Evolutionary conservation across 345 rosid genomes (phyloP).

Genomic region (Moricandia arvensis): DNA sequence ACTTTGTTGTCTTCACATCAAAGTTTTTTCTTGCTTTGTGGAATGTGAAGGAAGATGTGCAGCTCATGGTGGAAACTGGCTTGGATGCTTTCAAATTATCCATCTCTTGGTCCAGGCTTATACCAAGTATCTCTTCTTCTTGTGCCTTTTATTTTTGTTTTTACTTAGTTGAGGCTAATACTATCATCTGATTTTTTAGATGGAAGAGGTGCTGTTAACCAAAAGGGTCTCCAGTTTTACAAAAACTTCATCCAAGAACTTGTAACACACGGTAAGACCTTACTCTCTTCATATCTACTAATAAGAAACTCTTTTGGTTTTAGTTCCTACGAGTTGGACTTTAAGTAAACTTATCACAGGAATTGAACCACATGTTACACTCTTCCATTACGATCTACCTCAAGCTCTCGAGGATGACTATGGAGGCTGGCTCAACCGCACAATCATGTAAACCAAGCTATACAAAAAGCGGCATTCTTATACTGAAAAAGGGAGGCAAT

Average conservation of each 20-base stretch:
- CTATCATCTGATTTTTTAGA: not conserved
- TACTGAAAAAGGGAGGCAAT: no score
- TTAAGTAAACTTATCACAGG: not conserved
- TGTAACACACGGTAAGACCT: not conserved
- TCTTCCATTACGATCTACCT: not conserved
- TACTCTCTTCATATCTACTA: not conserved
- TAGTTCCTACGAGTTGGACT: not conserved
- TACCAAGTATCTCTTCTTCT: not conserved
- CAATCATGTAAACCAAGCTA: not conserved
- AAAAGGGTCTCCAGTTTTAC: not conserved
- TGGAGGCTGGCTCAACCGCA: not conserved
- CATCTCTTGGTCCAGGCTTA: constrained; percentile 13
- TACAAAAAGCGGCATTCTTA: no score
- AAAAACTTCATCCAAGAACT: not conserved
- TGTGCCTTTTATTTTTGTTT: not conserved
- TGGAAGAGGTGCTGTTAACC: constrained; percentile 11
- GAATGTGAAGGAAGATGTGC: not conserved
- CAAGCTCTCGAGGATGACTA: not conserved
- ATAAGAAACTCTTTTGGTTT: not conserved
- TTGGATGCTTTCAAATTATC: constrained; percentile 8
- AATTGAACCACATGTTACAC: constrained; percentile 7
- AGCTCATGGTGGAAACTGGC: constrained; percentile 13
- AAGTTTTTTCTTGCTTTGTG: not conserved
- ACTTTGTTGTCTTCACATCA: not conserved
- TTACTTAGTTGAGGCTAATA: not conserved